These are phyloP conservation scores for Lolium rigidum DNA, from an alignment of 176 grass and related monocot genomes.

Conservation along the genomic window DNA sequence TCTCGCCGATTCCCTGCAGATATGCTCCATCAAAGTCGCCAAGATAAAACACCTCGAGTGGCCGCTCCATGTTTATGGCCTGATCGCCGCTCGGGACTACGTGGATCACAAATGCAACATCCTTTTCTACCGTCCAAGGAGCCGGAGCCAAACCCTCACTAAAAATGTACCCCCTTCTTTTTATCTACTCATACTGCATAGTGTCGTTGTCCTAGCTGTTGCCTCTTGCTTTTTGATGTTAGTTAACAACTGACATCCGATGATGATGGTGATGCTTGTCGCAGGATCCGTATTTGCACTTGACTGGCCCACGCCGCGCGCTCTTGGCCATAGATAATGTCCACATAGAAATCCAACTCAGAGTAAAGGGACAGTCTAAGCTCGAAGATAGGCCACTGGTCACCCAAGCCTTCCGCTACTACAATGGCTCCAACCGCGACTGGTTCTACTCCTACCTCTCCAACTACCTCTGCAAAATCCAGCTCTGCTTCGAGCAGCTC, in stretches of 20 bases:
- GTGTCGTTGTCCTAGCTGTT: not conserved
- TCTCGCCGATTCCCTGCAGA: not conserved
- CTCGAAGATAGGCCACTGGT: too few species aligned
- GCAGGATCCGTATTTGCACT: too few species aligned
- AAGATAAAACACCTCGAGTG: not conserved
- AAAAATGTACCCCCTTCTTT: not conserved
- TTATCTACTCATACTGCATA: not conserved
- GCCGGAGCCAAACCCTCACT: not conserved
- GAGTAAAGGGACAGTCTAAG: too few species aligned
- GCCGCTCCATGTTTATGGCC: not conserved
- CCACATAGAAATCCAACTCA: too few species aligned
- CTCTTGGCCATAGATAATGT: too few species aligned
- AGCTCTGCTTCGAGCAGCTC: too few species aligned
- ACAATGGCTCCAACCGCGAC: too few species aligned
- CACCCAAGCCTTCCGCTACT: too few species aligned
- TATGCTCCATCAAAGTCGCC: slow-evolving; percentile 1
- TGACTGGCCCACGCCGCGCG: too few species aligned
- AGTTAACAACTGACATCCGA: not conserved
- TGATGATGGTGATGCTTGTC: too few species aligned
- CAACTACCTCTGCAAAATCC: too few species aligned
- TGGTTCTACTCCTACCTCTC: too few species aligned
- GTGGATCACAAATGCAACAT: slow-evolving; percentile 3
- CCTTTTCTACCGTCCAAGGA: not conserved
- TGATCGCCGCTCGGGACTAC: not conserved
- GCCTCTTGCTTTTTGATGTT: not conserved